Percentiles rank a stretch among this genome's conserved stretches.
Evolutionary conservation across 2,329 filamentous ascomycete species (phyloP).

Genomic region (Diaporthe caulivora): DNA sequence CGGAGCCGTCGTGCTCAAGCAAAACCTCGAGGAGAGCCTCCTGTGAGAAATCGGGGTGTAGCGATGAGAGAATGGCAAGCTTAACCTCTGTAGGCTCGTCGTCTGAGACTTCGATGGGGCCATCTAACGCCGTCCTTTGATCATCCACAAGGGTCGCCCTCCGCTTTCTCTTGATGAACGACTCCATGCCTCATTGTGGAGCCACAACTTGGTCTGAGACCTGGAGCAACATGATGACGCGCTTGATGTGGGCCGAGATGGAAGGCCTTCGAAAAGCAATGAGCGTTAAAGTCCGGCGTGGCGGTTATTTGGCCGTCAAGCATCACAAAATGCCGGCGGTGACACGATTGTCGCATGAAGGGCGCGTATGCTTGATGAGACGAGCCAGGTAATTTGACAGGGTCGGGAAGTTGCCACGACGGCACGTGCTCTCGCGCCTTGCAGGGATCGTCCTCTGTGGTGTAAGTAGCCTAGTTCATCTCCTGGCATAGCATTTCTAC

Average conservation of each 20-base stretch:
- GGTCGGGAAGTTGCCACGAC: conserved; percentile 36
- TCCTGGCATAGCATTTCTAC: too few species aligned
- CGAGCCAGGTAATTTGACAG: neutral
- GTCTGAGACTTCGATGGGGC: conserved; percentile 48
- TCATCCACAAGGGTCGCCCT: conserved; percentile 48
- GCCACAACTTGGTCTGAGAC: neutral
- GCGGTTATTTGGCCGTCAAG: neutral
- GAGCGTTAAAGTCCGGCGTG: neutral
- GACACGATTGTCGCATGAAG: conserved; percentile 12
- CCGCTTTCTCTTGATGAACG: conserved; percentile 69
- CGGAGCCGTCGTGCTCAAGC: conserved; percentile 81
- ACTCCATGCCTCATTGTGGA: conserved; percentile 60
- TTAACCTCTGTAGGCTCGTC: conserved; percentile 92
- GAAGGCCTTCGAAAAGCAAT: neutral
- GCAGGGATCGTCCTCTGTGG: neutral
- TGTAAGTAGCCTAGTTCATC: neutral
- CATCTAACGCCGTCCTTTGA: conserved; percentile 41
- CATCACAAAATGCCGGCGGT: neutral
- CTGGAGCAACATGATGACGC: neutral
- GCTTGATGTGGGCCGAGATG: neutral
- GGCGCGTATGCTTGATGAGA: conserved; percentile 19
- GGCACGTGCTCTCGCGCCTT: conserved; percentile 31
- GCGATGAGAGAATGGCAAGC: conserved; percentile 83
- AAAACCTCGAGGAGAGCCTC: conserved; percentile 82
- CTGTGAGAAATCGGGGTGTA: conserved; percentile 75